phyloP scores from a whole-genome alignment of 2,329 filamentous ascomycete genomes.

The Alternaria burnsii region DNA sequence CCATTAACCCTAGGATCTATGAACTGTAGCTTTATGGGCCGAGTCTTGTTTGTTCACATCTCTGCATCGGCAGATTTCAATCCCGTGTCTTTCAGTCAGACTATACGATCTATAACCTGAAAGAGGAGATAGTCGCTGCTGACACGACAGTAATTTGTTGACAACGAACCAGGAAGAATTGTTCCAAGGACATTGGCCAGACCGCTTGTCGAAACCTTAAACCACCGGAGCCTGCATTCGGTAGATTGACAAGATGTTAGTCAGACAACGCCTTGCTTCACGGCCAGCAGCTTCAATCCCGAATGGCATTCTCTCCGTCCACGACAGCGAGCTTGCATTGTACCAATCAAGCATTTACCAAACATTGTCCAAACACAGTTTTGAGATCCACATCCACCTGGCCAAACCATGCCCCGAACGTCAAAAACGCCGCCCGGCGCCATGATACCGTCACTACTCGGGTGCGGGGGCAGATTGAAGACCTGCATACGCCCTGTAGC shows the following conservation, averaged over 20 bases:
- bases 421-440: not conserved
- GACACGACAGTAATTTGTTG: not conserved
- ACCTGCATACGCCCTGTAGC: slow-evolving; percentile 6
- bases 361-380: not conserved
- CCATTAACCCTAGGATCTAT: not conserved
- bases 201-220: not conserved
- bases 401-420: not conserved
- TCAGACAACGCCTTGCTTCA: not conserved
- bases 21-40: not conserved
- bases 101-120: not conserved
- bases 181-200: not conserved
- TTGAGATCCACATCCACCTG: not conserved
- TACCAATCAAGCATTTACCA: not conserved
- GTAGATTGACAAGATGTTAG: not conserved
- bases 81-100: not conserved
- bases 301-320: not conserved
- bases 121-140: not conserved
- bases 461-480: slow-evolving; percentile 7
- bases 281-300: not conserved
- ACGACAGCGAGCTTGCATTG: not conserved
- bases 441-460: slow-evolving; percentile 7
- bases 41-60: not conserved
- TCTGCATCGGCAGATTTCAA: not conserved
- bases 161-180: not conserved
- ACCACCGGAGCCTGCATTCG: not conserved